A percentile compares a stretch with the other conserved stretches of the same genome.
phyloP scores from a whole-genome alignment of 2,329 filamentous ascomycete species.

The Xylaria polymorpha region DNA sequence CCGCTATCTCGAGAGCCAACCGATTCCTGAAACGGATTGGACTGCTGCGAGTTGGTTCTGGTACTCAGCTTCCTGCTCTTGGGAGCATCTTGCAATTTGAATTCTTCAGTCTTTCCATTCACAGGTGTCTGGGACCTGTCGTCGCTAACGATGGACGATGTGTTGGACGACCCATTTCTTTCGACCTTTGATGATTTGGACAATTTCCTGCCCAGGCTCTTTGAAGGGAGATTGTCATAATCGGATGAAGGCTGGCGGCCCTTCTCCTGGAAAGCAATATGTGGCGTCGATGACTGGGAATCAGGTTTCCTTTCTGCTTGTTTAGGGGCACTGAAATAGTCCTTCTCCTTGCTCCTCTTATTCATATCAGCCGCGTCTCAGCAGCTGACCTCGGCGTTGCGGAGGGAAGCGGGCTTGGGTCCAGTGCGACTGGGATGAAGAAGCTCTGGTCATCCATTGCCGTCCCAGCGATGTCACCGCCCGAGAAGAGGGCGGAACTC shows the following conservation, averaged over 20 bases:
- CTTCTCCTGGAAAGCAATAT: conserved; percentile 92
- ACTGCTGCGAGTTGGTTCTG: conserved; percentile 58
- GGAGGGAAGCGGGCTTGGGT: conserved; percentile 71
- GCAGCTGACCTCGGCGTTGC: conserved; percentile 66
- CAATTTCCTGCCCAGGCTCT: conserved; percentile 60
- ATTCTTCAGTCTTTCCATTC: conserved; percentile 66
- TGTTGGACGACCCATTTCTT: conserved; percentile 49
- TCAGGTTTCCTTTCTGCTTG: conserved; percentile 61
- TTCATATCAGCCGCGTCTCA: conserved; percentile 58
- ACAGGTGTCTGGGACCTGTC: conserved; percentile 54
- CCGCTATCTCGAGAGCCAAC: conserved; percentile 53
- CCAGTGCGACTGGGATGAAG: conserved; percentile 80
- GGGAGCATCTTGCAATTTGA: conserved; percentile 85
- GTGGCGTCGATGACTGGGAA: conserved; percentile 74
- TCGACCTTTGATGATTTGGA: conserved; percentile 58
- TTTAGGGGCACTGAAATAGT: conserved; percentile 68
- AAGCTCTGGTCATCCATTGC: conserved; percentile 72
- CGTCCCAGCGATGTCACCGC: conserved; percentile 56
- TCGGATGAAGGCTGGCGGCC: conserved; percentile 73
- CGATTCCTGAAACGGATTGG: conserved; percentile 55
- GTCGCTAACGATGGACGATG: conserved; percentile 51
- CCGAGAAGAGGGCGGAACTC: conserved; percentile 74
- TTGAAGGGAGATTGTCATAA: conserved; percentile 65
- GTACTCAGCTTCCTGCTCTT: conserved; percentile 66
- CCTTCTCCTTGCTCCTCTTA: conserved; percentile 63